Conservation (phyloP, 108 stramenopile species). For the Skeletonema costatum region DNA sequence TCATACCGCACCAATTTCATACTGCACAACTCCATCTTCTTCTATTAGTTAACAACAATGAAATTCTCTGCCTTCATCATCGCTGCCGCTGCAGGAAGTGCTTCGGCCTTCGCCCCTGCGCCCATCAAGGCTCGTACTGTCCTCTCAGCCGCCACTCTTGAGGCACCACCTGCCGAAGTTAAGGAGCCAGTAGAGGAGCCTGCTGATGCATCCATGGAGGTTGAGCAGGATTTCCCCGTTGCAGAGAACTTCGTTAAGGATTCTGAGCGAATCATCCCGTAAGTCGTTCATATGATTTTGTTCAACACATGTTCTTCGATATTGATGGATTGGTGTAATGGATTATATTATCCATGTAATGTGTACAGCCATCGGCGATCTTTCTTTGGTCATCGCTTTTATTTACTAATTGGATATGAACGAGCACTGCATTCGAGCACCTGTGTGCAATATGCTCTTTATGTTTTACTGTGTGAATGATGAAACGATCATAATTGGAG, state of each 20-base stretch:
- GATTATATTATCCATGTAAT: background rate
- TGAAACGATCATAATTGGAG: constrained; percentile 17
- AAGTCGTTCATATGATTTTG: constrained; percentile 12
- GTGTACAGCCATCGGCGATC: background rate
- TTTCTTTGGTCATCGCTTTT: constrained; percentile 1
- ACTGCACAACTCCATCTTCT: background rate
- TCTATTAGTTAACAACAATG: constrained; percentile 16
- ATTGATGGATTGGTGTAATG: background rate
- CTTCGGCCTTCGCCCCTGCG: constrained; percentile 30
- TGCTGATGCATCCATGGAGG: background rate
- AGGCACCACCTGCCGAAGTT: constrained; percentile 23
- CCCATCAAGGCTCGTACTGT: background rate
- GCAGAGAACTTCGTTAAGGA: constrained; percentile 38
- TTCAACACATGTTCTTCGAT: background rate
- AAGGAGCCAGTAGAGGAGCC: background rate
- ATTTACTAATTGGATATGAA: background rate
- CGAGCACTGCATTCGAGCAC: background rate
- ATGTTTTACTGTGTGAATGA: constrained; percentile 10
- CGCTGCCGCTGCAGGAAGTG: constrained; percentile 13
- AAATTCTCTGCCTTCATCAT: constrained; percentile 39
- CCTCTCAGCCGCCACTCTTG: constrained; percentile 29
- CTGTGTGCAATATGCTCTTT: background rate
- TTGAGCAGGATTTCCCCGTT: constrained; percentile 33
- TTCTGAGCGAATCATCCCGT: constrained; percentile 46
- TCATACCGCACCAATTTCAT: background rate